Percentiles rank a stretch among this genome's conserved stretches.
Conservation (phyloP, 306 rosid genomes). For the cucumber (Cucumis sativus) region Cucumber_9930_V3 NC_026657.2:26770501-26771000, state of each 20-base stretch:
- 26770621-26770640: conserved; percentile 18
- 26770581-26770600: conserved; percentile 23
- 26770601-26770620: conserved; percentile 17
- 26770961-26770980: neutral
- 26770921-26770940: neutral
- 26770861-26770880: conserved; percentile 7
- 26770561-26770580: conserved; percentile 18
- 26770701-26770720: conserved; percentile 24
- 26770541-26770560: conserved; percentile 17
- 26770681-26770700: conserved; percentile 42
- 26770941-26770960: conserved; percentile 1
- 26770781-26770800: conserved; percentile 10
- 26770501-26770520: conserved; percentile 1
- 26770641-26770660: conserved; percentile 7
- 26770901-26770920: neutral
- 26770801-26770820: conserved; percentile 11
- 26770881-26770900: conserved; percentile 8
- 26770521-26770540: conserved; percentile 15
- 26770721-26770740: neutral
- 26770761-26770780: conserved; percentile 11
- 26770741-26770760: conserved; percentile 4
- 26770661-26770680: conserved; percentile 18
- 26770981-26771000: neutral
- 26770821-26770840: conserved; percentile 10
- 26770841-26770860: conserved; percentile 10